Evolutionary conservation across 345 rosid species (phyloP).

Genomic region (Brassica juncea): DNA sequence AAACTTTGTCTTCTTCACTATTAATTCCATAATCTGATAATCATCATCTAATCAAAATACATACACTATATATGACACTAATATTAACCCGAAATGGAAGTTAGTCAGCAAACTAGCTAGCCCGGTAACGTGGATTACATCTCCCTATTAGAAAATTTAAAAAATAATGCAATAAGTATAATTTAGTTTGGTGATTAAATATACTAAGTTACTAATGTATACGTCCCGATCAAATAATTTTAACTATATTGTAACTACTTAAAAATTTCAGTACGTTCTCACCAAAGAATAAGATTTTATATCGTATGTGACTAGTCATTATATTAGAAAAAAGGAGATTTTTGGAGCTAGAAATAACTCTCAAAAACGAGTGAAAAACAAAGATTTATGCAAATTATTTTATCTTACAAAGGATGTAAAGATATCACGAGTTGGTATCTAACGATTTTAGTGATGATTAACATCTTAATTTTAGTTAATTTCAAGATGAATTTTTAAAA

Average conservation of each 20-base stretch:
- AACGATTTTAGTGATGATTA: no score
- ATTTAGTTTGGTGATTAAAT: neutral
- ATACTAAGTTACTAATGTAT: neutral
- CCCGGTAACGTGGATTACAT: neutral
- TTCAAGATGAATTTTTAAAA: neutral
- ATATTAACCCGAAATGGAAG: no score
- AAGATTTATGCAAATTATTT: neutral
- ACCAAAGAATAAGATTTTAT: neutral
- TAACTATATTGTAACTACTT: neutral
- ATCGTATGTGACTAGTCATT: neutral
- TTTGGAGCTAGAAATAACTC: neutral
- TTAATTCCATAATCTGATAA: slow-evolving; percentile 20
- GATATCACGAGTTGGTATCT: neutral
- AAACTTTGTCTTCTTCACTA: slow-evolving; percentile 21
- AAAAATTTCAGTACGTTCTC: neutral
- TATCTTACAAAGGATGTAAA: neutral
- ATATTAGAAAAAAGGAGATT: neutral
- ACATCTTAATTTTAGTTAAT: no score
- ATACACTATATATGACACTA: neutral
- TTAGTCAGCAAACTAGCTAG: no score
- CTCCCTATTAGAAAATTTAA: no score
- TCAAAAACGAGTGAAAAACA: neutral
- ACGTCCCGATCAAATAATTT: neutral
- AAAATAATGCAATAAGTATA: neutral
- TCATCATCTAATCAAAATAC: slow-evolving; percentile 26